Conservation (phyloP, 2,329 filamentous ascomycete species). For the Coniochaeta sp. region DNA sequence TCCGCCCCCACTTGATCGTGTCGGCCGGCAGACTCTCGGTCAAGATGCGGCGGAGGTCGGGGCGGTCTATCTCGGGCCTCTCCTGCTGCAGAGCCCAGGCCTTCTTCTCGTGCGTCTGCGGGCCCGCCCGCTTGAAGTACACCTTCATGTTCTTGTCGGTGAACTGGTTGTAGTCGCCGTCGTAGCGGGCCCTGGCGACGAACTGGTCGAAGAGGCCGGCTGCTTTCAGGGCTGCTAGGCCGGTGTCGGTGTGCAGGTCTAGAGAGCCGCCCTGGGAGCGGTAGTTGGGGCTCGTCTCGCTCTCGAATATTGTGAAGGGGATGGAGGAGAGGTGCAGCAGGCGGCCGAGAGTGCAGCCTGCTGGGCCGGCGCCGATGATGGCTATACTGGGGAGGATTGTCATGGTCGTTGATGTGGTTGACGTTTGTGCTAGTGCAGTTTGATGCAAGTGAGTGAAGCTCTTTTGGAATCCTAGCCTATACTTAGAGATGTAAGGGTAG, state of each 20-base stretch:
- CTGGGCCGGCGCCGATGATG: constrained; percentile 40
- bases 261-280: constrained; percentile 44
- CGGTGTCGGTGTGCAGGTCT: constrained; percentile 43
- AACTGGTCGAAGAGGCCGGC: constrained; percentile 43
- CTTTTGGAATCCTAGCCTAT: no score
- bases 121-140: constrained; percentile 19
- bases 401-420: constrained; percentile 1
- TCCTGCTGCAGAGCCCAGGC: constrained; percentile 13
- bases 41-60: constrained; percentile 33
- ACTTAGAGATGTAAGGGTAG: no score
- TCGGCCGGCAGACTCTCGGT: constrained; percentile 34
- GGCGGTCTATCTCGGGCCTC: constrained; percentile 47
- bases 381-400: constrained; percentile 25
- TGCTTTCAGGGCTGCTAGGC: constrained; percentile 41
- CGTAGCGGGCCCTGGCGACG: constrained; percentile 39
- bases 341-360: constrained; percentile 42
- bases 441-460: no score
- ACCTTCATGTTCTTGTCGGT: constrained; percentile 31
- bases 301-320: constrained; percentile 42
- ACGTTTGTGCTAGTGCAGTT: not conserved
- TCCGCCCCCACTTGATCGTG: constrained; percentile 37
- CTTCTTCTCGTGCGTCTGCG: constrained; percentile 19
- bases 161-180: constrained; percentile 41
- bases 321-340: constrained; percentile 40
- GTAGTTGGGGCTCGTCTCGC: constrained; percentile 32